Conservation (phyloP, 164 flowering plant species). For the Nelumbo lutea region DNA sequence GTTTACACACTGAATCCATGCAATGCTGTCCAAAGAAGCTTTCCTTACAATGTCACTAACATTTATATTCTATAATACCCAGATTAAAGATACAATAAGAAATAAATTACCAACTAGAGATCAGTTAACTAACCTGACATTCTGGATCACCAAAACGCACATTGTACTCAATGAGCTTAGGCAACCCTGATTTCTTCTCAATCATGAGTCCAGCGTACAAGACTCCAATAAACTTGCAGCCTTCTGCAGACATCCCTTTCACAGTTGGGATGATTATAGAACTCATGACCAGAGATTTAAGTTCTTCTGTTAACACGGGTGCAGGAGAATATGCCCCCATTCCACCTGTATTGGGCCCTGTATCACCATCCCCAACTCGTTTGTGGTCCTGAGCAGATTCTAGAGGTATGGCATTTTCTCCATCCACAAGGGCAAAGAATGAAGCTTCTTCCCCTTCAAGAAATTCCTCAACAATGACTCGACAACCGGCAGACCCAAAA, state of each 20-base stretch:
- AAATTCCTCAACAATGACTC: conserved; percentile 81
- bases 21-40: too few species aligned
- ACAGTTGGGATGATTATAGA: conserved; percentile 87
- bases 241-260: conserved; percentile 89
- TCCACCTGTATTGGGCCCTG: conserved; percentile 96
- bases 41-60: too few species aligned
- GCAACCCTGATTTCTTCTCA: conserved; percentile 83
- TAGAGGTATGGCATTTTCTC: conserved; percentile 80
- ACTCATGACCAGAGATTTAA: conserved; percentile 68
- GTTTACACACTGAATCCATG: too few species aligned
- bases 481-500: conserved; percentile 83
- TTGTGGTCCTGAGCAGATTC: conserved; percentile 99
- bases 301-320: conserved; percentile 74
- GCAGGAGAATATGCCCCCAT: conserved; percentile 99
- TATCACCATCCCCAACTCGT: conserved; percentile 96
- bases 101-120: background rate
- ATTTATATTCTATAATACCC: background rate
- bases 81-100: background rate
- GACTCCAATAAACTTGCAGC: conserved; percentile 93
- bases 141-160: conserved; percentile 99
- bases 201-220: conserved; percentile 97
- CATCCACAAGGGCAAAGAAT: conserved; percentile 96
- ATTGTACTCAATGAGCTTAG: conserved; percentile 93
- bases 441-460: conserved; percentile 98
- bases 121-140: conserved; percentile 74